Base-by-base conservation (phyloP, 2,329 filamentous ascomycete species). In the Aspergillus sojae region DNA sequence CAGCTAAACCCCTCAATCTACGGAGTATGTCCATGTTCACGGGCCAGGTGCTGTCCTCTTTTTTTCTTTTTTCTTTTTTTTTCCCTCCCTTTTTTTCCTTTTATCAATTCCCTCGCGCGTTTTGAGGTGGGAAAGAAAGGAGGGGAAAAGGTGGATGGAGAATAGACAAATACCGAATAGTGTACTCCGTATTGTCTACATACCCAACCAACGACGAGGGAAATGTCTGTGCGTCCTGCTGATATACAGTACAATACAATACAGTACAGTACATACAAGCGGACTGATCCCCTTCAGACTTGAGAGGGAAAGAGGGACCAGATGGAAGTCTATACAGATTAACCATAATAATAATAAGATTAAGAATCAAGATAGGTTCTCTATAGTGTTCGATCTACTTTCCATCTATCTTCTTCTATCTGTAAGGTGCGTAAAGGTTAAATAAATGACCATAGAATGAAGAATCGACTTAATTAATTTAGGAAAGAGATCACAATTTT, bases 1-100 rank as follows among this genome's bases (percentile, higher is more conserved):
- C 57, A 65, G 63, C 30, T 60, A 66, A 67, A 65, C 68, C 65
- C 63, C 67, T 67, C 67, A 68, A 59, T 65, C 26, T 58, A 26
- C 23, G 23, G 23, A 26, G 23, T 26, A 59, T 32, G 50, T 54
- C 52, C n/a, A 39, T 54, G 52, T 39, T 39, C 52, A 54, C 52
- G 32, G 52, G 52, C 52, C 32, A 54, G 52, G 52, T 21, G 32
- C 52, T 54, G 60, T 62, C 34, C 9, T 45, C n/a, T 36, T 48
- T 43, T 21, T 21, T 21, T 21, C 21, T 21, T 21, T 21, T 21
- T 21, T 21, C 21, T 21, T 21, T 14, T 21, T 14, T 23, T 56
- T 61, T 45, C 21, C 26, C 36, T 34, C 36, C 2, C 19, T 56
- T n/a, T 23, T 10, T n/a, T 16, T 10, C 39, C 5, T 32, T 55